phyloP scores from a whole-genome alignment of 805 yeast species.

The Wickerhamomyces hampshirensis region DNA sequence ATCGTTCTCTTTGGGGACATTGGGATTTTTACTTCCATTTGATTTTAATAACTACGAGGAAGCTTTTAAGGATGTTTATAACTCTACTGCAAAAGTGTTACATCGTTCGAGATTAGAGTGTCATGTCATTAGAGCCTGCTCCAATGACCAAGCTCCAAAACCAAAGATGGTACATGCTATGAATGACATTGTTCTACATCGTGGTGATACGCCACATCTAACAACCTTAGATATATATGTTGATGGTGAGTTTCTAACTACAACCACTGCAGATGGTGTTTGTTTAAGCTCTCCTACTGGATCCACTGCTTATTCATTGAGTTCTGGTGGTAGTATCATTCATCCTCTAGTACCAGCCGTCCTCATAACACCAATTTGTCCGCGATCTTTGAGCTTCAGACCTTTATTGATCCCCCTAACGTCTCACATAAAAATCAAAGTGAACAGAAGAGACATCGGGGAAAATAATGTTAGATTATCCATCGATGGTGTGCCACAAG shows the following conservation, averaged over 20 bases:
- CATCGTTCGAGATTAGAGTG: slow-evolving; percentile 80
- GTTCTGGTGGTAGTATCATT: slow-evolving; percentile 89
- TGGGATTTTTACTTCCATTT: slow-evolving; percentile 87
- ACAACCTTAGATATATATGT: slow-evolving; percentile 80
- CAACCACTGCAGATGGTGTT: slow-evolving; percentile 91
- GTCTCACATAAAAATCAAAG: slow-evolving; percentile 63
- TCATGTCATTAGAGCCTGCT: slow-evolving; percentile 40
- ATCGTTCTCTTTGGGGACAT: slow-evolving; percentile 84
- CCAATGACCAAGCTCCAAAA: slow-evolving; percentile 1
- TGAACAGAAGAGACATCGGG: slow-evolving; percentile 39
- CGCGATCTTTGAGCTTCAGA: slow-evolving; percentile 84
- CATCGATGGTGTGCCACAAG: slow-evolving; percentile 81
- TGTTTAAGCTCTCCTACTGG: slow-evolving; percentile 90
- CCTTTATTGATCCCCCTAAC: slow-evolving; percentile 79
- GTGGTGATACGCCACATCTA: slow-evolving; percentile 85
- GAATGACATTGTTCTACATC: slow-evolving; percentile 86
- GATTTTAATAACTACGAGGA: slow-evolving; percentile 57
- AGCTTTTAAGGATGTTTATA: slow-evolving; percentile 63
- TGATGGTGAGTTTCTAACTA: slow-evolving; percentile 78
- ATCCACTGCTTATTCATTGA: slow-evolving; percentile 85
- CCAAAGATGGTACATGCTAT: slow-evolving; percentile 63
- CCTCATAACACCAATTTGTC: slow-evolving; percentile 85
- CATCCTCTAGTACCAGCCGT: slow-evolving; percentile 85
- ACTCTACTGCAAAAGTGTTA: slow-evolving; percentile 64
- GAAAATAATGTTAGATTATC: slow-evolving; percentile 52